phyloP scores from a whole-genome alignment of 768 basidiomycete species.

The Porphyrellus cyaneotinctus region DNA sequence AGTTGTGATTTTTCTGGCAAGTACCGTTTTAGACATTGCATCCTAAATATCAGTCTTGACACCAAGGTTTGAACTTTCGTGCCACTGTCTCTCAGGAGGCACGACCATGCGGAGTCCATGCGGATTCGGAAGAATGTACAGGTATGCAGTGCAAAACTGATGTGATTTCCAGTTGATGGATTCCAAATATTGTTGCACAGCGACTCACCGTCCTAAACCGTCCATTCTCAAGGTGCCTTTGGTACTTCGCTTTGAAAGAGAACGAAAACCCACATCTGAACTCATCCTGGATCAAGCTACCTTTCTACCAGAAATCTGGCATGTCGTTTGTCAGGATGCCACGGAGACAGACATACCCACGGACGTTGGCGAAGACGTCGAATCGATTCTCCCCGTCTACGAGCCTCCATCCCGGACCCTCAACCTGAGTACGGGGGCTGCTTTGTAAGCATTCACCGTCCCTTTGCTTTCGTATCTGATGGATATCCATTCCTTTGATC shows the following conservation, averaged over 20 bases:
- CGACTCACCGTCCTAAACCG: neutral
- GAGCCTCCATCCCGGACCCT: slow-evolving; percentile 4
- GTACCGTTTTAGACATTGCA: neutral
- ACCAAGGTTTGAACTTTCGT: no score
- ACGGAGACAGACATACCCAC: neutral
- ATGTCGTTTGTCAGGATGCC: slow-evolving; percentile 18
- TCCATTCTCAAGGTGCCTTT: neutral
- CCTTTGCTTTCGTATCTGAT: neutral
- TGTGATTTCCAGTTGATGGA: neutral
- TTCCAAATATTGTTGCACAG: neutral
- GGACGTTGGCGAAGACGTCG: slow-evolving; percentile 4
- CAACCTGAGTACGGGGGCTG: neutral
- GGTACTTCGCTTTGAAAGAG: neutral
- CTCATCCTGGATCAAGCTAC: slow-evolving; percentile 14
- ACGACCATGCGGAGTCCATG: no score
- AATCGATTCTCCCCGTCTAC: slow-evolving; percentile 23
- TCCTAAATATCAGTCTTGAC: no score
- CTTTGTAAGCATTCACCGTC: slow-evolving; percentile 1
- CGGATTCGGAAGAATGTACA: neutral
- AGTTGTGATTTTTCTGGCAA: neutral
- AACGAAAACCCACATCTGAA: neutral
- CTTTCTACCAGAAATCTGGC: slow-evolving; percentile 22
- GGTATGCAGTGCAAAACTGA: neutral
- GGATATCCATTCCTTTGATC: neutral
- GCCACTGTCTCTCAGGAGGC: no score